Base-by-base conservation (phyloP, 78 protist genomes). In the Cavenderia fasciculata region DNA sequence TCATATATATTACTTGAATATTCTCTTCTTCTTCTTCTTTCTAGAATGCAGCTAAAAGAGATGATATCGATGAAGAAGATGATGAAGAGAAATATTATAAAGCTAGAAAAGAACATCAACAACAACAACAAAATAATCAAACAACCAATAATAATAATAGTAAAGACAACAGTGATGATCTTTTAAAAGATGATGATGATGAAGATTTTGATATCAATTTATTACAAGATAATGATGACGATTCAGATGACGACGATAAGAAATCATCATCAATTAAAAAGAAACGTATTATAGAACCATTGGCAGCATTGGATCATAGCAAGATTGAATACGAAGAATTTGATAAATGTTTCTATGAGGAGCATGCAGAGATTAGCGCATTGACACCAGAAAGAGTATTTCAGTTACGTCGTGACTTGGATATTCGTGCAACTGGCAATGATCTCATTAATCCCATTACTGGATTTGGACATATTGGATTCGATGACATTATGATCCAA, bases 231-330 rank as follows among this genome's bases (percentile, higher is more conserved):
- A 38, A n/a, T 40, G 36, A 63, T 63, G 71, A 63, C 6, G 71
- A 61, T 27, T 65, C 51, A 18, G 69, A 74, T 38, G 85, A 61
- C 10, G n/a, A 57, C 12, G 54, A 49, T 12, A 49, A 49, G 54
- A 49, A 14, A 49, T 12, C 14, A 14, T 14, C 54, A 49, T 12
- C 54, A n/a, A n/a, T 25, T 29, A 40, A 12, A n/a, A 86, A 56
- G n/a, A 59, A 72, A 18, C 77, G 33, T 31, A 38, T 31, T 21
- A 72, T 90, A 10, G 94, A 77, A 51, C 95, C 96, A 21, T 85
- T 94, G 27, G 87, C 92, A 25, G 71, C 79, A 36, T n/a, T 93
- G 10, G 95, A 95, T 38, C 97, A 95, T 62, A 36, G 89, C 14
- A 71, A 85, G 29, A 90, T 90, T 10, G 41, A 77, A 4, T 94